A percentile compares a stretch with the other conserved stretches of the same genome.
Conservation (phyloP, 78 protist species). For the Dictyostelium citrinum region DNA sequence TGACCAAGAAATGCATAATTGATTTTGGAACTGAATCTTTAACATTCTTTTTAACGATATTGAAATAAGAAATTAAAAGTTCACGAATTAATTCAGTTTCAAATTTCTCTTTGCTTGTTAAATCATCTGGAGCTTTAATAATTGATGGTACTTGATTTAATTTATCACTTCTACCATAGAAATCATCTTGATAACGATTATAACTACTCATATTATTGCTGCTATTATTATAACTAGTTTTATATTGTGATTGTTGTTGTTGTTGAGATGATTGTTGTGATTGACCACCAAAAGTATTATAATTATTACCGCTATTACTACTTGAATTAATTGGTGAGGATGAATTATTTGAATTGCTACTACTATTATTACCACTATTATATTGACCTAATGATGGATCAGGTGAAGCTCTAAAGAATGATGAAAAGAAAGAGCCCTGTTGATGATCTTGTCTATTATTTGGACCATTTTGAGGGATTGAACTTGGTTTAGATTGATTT, state of each 20-base stretch:
- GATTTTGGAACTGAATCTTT: constrained; percentile 95
- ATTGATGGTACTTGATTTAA: constrained; percentile 58
- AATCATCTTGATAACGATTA: constrained; percentile 28
- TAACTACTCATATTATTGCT: not conserved
- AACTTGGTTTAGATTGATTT: not conserved
- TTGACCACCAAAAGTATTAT: not conserved
- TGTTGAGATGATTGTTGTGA: not conserved
- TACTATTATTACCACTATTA: not conserved
- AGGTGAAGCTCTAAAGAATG: not conserved
- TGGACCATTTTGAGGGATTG: constrained; percentile 1
- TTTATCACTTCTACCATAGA: constrained; percentile 12
- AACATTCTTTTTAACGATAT: constrained; percentile 90
- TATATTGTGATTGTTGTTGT: constrained; percentile 21
- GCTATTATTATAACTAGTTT: not conserved
- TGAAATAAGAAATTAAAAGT: constrained; percentile 86
- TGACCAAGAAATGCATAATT: constrained; percentile 96
- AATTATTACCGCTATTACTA: not conserved
- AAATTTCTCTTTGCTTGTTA: constrained; percentile 11
- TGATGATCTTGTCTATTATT: not conserved
- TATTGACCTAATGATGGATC: not conserved
- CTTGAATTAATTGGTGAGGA: not conserved
- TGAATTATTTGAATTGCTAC: not conserved
- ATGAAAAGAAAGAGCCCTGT: constrained; percentile 28
- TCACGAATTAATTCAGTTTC: constrained; percentile 84
- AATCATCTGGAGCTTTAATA: constrained; percentile 62